Conservation (phyloP, 2,329 filamentous ascomycete genomes). For the Zasmidium angulare region DNA sequence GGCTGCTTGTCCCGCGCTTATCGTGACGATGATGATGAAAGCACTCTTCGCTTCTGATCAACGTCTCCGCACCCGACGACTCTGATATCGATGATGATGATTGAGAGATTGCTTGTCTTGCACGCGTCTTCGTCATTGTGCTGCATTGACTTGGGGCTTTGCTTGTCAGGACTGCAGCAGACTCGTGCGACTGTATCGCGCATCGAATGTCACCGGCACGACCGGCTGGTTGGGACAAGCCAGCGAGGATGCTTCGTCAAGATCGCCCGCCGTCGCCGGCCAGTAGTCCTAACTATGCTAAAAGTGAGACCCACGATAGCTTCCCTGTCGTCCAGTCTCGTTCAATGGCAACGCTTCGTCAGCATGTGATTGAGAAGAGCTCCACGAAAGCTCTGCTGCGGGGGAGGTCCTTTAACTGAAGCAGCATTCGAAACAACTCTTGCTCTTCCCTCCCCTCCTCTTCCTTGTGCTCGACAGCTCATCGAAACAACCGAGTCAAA, state of each 20-base stretch:
- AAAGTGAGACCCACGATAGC: conserved; percentile 4
- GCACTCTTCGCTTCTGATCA: neutral
- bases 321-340: neutral
- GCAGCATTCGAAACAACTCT: neutral
- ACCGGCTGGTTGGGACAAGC: neutral
- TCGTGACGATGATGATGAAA: conserved; percentile 1
- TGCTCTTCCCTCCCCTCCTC: neutral
- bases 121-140: neutral
- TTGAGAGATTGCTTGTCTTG: conserved; percentile 1
- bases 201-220: neutral
- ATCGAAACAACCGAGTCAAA: neutral
- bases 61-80: neutral
- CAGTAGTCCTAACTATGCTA: too few species aligned
- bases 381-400: conserved; percentile 5
- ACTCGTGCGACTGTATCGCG: neutral
- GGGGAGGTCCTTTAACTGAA: neutral
- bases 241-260: neutral
- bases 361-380: neutral
- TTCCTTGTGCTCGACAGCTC: neutral
- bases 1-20: conserved; percentile 5
- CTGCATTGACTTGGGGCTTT: neutral
- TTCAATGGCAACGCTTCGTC: neutral
- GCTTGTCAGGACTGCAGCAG: neutral
- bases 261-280: neutral
- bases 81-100: neutral